Conservation (phyloP, 331 rosid species). For the Ulmus americana region DNA sequence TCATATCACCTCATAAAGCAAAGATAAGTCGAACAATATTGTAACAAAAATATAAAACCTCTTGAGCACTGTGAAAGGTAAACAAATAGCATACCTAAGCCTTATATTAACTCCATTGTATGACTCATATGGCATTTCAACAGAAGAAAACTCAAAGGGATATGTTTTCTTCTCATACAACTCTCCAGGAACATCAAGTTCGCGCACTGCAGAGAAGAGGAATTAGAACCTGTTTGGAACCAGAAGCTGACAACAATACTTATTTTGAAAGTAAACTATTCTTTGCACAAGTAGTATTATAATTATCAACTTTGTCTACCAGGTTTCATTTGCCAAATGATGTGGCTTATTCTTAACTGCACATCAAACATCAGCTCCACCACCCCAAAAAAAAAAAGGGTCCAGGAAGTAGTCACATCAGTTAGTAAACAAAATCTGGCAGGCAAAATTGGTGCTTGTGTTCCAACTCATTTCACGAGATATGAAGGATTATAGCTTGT, state of each 20-base stretch:
- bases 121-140: constrained; percentile 64
- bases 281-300: too few relatives aligned
- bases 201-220: constrained; percentile 42
- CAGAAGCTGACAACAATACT: not conserved
- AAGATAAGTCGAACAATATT: not conserved
- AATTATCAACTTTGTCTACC: too few relatives aligned
- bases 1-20: not conserved
- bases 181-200: constrained; percentile 59
- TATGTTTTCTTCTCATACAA: constrained; percentile 51
- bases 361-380: too few relatives aligned
- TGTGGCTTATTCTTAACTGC: too few relatives aligned
- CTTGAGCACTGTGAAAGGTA: not conserved
- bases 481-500: too few relatives aligned
- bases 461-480: too few relatives aligned
- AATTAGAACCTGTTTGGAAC: not conserved
- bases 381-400: too few relatives aligned
- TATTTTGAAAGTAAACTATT: not conserved
- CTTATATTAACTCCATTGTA: constrained; percentile 55
- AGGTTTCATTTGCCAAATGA: too few relatives aligned
- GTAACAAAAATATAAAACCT: not conserved
- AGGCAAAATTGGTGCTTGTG: too few relatives aligned
- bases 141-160: constrained; percentile 41
- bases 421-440: too few relatives aligned
- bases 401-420: too few relatives aligned
- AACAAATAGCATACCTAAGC: constrained; percentile 40